Evolutionary conservation across 2,329 filamentous ascomycete genomes (phyloP), one percentile per base, ranked within the genome.

Genomic region (Xylariaceae sp.): DNA sequence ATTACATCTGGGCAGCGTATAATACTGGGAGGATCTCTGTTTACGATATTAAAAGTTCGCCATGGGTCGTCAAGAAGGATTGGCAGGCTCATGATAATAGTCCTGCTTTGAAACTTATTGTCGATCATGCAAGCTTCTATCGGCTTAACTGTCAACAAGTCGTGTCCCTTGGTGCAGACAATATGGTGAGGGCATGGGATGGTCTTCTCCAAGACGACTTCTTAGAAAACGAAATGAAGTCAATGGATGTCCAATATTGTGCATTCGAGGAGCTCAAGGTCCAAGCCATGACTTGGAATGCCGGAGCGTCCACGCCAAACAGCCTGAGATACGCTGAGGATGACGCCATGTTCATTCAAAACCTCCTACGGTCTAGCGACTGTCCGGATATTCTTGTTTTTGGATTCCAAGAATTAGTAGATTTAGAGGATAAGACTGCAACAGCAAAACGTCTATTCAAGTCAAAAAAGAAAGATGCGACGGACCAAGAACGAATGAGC

Each of bases 321-420:
- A 89, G 87, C 65, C 77, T 97, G 27, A 83, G 89, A 49, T 84
- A 89, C 58, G 84, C 84, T 1, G 81, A 84, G 24, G 76, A 82
- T 47, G 91, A 96, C 65, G 82, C 83, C 9, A 79, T 81, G 36
- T 97, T 97, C 70, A 89, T 97, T 66, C 85, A 86, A 60, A 85
- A 93, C 52, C 81, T 96, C 13, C 78, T 99, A 21, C 83, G 87
- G 59, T 83, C 82, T n/a, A 86, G 88, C 57, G 82, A 87, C 32
- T 85, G 88, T 6, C 91, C 94, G 0, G 94, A 97, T 63, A 92
- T 99, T 43, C 75, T 97, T 2, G 84, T 97, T 1, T 99, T 99
- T 77, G 93, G 92, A 1, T 99, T 99, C 71, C 94, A 99, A 72
- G 94, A 99, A 72, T 81, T 99, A n/a, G 94, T 99, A 3, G 94